Conservation (phyloP, 257 asterid genomes). For the Przewalskia tangutica region DNA sequence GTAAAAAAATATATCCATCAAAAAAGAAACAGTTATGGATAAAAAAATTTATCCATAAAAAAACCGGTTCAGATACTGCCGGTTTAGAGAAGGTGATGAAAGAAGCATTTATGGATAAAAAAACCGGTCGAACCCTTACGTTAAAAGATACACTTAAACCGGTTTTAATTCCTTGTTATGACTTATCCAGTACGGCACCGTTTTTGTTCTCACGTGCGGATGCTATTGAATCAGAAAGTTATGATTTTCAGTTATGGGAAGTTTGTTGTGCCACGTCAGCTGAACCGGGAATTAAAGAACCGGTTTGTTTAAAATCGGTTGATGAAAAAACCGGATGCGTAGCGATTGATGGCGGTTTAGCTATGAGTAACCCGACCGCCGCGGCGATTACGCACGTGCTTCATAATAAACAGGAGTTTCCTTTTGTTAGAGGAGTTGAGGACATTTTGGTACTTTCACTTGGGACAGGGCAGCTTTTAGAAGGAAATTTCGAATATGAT, state of each 20-base stretch:
- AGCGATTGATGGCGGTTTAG: constrained; percentile 78
- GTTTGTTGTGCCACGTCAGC: constrained; percentile 89
- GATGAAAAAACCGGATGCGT: constrained; percentile 78
- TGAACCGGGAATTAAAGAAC: constrained; percentile 66
- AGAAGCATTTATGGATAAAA: constrained; percentile 57
- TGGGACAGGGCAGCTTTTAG: constrained; percentile 64
- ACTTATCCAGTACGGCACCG: constrained; percentile 79
- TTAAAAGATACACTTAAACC: constrained; percentile 82
- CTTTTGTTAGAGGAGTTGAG: constrained; percentile 92
- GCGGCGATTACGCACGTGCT: constrained; percentile 97
- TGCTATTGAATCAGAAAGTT: constrained; percentile 89
- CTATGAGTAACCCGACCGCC: constrained; percentile 90
- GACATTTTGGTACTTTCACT: constrained; percentile 91
- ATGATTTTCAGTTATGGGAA: constrained; percentile 93
- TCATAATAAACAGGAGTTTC: constrained; percentile 92
- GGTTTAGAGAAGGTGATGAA: constrained; percentile 67
- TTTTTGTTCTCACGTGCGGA: constrained; percentile 92
- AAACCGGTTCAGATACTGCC: constrained; percentile 18
- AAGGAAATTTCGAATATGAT: constrained; percentile 47
- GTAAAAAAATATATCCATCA: no score
- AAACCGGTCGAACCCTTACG: constrained; percentile 57
- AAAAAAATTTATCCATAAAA: no score
- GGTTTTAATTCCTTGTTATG: constrained; percentile 89
- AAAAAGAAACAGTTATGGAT: no score
- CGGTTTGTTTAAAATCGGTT: constrained; percentile 61